Evolutionary conservation across 2,329 filamentous ascomycete species (phyloP), one percentile per base, ranked within the genome.

Genomic region (Alternaria rosae): DNA sequence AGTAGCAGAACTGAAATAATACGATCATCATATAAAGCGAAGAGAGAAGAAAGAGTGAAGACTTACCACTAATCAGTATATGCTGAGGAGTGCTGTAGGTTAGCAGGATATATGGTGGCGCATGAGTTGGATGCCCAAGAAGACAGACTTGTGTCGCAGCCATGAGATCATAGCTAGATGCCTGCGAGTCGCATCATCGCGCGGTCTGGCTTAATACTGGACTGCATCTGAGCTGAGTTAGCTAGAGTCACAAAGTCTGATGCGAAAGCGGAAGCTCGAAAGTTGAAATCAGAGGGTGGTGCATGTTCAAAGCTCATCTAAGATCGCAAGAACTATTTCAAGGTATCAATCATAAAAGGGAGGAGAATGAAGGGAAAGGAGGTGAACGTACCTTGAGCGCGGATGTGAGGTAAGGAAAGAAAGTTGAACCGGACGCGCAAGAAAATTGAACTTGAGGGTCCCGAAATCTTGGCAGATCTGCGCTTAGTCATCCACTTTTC

Each of bases 1-100:
- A 86, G 85, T 86, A 87, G 85, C 85, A 87, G 85, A 87, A 87
- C 85, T 87, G 85, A 84, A 82, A 83, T 79, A 79, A 79, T 73
- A 74, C 72, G 70, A 66, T 75, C 77, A 79, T 79, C 77, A 79
- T 76, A 21, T 69, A 63, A 72, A 69, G 52, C 17, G 20, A 23
- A 58, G 41, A 9, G 21, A 38, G 23, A 42, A 20, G 35, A 32
- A 23, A 10, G 45, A 23, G 20, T 23, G 9, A 30, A 9, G 17
- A 64, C 72, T 73, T 72, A 75, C 69, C 32, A 45, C 9, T 35
- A 20, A 15, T 52, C 7, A 50, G 13, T 28, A 11, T 20, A 7
- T 9, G 17, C 28, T 20, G 11, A 11, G n/a, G 25, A 13, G 32
- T 20, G 42, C 28, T 57, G 8, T 20, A 32, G 23, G 51, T 57